phyloP scores from a whole-genome alignment of 257 asterid genomes.

The Ligustrum vulgare region DNA sequence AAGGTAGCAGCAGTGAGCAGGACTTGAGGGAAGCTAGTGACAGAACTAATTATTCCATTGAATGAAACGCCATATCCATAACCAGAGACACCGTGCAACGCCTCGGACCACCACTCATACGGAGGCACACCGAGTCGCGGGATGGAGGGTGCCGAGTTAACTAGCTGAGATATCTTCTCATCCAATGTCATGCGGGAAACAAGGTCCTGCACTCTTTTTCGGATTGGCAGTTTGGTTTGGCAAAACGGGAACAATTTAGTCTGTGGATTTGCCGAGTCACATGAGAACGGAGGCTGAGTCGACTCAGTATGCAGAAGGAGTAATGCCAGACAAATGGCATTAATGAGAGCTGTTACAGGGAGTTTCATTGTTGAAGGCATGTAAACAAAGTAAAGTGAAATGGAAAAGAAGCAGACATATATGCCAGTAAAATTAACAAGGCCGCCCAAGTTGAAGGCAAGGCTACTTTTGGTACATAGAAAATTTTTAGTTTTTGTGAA shows the following conservation, averaged over 20 bases:
- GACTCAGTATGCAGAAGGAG: conserved; percentile 27
- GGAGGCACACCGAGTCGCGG: conserved; percentile 81
- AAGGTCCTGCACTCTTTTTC: conserved; percentile 55
- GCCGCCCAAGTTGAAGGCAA: no score
- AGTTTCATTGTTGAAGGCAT: conserved; percentile 37
- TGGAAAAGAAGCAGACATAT: background rate
- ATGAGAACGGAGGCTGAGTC: conserved; percentile 62
- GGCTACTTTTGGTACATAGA: no score
- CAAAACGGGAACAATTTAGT: conserved; percentile 58
- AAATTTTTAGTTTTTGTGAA: no score
- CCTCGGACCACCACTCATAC: conserved; percentile 96
- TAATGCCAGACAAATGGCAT: conserved; percentile 15
- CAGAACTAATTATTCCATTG: conserved; percentile 47
- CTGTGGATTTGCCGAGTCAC: conserved; percentile 44
- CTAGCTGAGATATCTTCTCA: conserved; percentile 80
- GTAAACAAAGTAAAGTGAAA: background rate
- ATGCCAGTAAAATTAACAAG: no score
- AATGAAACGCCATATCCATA: conserved; percentile 64
- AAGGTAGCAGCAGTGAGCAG: conserved; percentile 85
- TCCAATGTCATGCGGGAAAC: conserved; percentile 75
- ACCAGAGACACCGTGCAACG: conserved; percentile 82
- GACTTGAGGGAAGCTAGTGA: conserved; percentile 92
- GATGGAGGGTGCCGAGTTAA: conserved; percentile 64
- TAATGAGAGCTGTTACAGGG: conserved; percentile 15
- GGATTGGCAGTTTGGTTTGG: conserved; percentile 51